Evolutionary conservation across 768 basidiomycete genomes (phyloP), one percentile per base, ranked within the genome.

Genomic region (Lactarius quietus): DNA sequence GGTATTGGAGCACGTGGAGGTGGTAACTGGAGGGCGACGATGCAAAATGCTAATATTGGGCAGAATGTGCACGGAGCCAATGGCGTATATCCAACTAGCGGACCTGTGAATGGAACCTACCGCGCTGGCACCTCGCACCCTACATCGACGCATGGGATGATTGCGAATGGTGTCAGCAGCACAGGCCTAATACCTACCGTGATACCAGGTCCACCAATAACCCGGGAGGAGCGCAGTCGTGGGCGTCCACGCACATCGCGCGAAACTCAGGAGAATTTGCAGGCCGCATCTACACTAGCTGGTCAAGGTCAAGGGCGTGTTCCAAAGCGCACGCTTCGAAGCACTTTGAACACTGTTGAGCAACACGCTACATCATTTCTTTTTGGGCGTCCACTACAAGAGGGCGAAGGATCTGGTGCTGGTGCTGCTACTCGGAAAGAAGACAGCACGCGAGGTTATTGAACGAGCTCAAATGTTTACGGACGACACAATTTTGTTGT

Each of bases 281-380:
- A 58, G 54, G 35, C 36, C 17, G 38, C 20, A 1, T n/a, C 26
- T 23, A 62, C 43, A 20, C 48, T 53, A 51, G 26, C 59, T n/a
- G 65, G 62, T 36, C 85, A 82, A 65, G 78, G 74, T 45, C 77
- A 85, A 63, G 86, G 85, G 31, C 76, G 87, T 68, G 86, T 82
- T 69, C 85, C 86, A 41, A 88, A 83, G 73, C 79, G 85, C 66
- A 86, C 83, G 68, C 69, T 90, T 58, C 82, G 89, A 57, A 89
- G 82, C 64, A 89, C 88, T 17, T 74, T 91, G 53, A 84, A 80
- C 62, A 86, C 83, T 39, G 89, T 90, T 14, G 89, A 90, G 71
- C 84, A 87, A 61, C 87, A 87, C 71, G 85, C 87, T 6, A 84
- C 79, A 65, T 80, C 84, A 6, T 81, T 89, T 66, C 75, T 88